Evolutionary conservation across 495 filamentous ascomycete genomes (phyloP).

Genomic region (Tuber indicum): DNA sequence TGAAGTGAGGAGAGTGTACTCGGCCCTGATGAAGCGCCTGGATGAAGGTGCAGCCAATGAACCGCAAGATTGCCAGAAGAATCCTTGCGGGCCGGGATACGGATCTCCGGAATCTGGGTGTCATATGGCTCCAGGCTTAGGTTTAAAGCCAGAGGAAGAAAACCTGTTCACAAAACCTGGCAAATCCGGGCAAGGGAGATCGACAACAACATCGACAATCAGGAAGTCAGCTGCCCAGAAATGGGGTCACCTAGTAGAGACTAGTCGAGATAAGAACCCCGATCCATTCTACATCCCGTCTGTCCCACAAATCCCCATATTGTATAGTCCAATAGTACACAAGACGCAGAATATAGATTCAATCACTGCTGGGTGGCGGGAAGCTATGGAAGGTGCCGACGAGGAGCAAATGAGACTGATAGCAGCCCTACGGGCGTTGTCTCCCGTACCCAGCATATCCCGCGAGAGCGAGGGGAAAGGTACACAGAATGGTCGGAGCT

Average conservation of each 20-base stretch:
- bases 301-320: constrained; percentile 12
- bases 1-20: constrained; percentile 36
- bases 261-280: constrained; percentile 18
- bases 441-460: neutral
- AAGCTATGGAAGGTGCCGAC: neutral
- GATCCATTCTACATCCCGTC: constrained; percentile 17
- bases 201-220: constrained; percentile 20
- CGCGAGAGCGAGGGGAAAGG: neutral
- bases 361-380: constrained; percentile 3
- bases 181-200: constrained; percentile 17
- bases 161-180: constrained; percentile 33
- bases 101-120: constrained; percentile 8
- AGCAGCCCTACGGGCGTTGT: neutral
- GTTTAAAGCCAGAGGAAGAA: constrained; percentile 38
- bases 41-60: constrained; percentile 24
- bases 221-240: constrained; percentile 16
- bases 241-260: constrained; percentile 12
- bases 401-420: neutral
- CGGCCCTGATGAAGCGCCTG: constrained; percentile 38
- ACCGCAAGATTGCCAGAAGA: constrained; percentile 18
- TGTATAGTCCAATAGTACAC: constrained; percentile 17
- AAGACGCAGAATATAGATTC: neutral
- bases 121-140: constrained; percentile 37
- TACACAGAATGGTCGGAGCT: neutral
- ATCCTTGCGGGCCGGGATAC: constrained; percentile 25